Percentiles rank a stretch among this genome's conserved stretches.
phyloP scores from a whole-genome alignment of 1,139 yeast species.

The Saccharomycopsis hybrid region DNA sequence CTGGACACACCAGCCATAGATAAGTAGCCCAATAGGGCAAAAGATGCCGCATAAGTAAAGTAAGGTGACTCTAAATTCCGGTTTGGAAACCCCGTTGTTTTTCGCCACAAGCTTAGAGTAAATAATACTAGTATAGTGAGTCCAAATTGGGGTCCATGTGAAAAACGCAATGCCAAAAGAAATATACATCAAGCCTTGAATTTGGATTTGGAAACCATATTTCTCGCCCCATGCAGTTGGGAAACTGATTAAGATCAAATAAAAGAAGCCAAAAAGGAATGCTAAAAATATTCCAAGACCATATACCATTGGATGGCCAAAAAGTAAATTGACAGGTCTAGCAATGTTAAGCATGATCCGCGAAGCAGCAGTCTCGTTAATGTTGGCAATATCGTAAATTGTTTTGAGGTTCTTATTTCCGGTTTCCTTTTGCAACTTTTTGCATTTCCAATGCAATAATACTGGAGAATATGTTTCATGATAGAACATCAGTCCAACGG shows the following conservation, averaged over 20 bases:
- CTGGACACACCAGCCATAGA: constrained; percentile 64
- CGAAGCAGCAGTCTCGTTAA: constrained; percentile 30
- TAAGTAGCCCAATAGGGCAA: constrained; percentile 46
- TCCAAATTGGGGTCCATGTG: constrained; percentile 41
- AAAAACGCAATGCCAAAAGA: constrained; percentile 49
- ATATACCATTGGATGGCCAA: constrained; percentile 55
- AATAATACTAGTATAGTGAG: constrained; percentile 35
- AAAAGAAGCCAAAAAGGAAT: constrained; percentile 57
- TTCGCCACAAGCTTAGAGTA: constrained; percentile 32
- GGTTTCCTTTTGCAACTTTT: constrained; percentile 39
- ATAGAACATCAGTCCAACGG: constrained; percentile 39
- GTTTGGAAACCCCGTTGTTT: constrained; percentile 48
- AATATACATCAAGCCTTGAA: constrained; percentile 52
- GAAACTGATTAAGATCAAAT: constrained; percentile 52
- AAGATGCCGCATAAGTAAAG: constrained; percentile 40
- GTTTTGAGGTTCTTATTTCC: constrained; percentile 54
- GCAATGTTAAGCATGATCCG: constrained; percentile 35
- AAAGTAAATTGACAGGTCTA: constrained; percentile 47
- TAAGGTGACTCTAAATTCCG: constrained; percentile 48
- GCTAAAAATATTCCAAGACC: constrained; percentile 61
- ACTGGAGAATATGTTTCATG: constrained; percentile 58
- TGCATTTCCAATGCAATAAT: constrained; percentile 43
- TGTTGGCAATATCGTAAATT: constrained; percentile 42
- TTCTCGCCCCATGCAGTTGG: constrained; percentile 42
- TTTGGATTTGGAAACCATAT: constrained; percentile 44